Conservation (phyloP, 2,329 filamentous ascomycete species). For the Aspergillus ustus region DNA sequence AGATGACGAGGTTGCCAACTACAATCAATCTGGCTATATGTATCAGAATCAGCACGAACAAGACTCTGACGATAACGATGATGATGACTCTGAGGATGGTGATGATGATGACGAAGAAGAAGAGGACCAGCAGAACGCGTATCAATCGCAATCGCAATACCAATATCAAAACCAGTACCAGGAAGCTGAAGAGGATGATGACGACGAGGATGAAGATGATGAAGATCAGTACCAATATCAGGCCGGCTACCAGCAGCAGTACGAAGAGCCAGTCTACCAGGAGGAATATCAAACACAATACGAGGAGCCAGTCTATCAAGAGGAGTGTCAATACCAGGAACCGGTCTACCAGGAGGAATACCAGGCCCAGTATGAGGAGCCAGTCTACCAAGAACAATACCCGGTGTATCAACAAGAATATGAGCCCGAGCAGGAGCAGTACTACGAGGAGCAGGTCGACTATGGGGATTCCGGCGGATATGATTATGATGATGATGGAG, state of each 20-base stretch:
- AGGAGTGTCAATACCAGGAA: background rate
- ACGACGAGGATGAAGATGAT: background rate
- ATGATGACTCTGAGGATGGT: background rate
- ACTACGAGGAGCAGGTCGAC: background rate
- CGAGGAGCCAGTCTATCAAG: background rate
- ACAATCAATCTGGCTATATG: no score
- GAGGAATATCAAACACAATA: background rate
- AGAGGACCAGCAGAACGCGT: no score
- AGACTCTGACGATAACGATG: background rate
- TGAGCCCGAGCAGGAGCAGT: background rate
- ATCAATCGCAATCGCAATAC: background rate
- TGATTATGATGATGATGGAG: background rate
- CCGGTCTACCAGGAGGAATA: background rate
- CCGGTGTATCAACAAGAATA: background rate
- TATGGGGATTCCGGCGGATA: background rate
- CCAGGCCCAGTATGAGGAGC: background rate
- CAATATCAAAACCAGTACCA: background rate
- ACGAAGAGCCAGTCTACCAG: background rate
- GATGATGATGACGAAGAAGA: background rate
- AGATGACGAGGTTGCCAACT: no score
- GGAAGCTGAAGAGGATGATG: background rate
- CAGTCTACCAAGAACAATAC: background rate
- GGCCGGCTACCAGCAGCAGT: background rate
- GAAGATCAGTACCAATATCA: background rate
- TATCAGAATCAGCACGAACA: no score